Conservation (phyloP, 2,329 filamentous ascomycete genomes). For the Nothophaeocryptopus gaeumannii region DNA sequence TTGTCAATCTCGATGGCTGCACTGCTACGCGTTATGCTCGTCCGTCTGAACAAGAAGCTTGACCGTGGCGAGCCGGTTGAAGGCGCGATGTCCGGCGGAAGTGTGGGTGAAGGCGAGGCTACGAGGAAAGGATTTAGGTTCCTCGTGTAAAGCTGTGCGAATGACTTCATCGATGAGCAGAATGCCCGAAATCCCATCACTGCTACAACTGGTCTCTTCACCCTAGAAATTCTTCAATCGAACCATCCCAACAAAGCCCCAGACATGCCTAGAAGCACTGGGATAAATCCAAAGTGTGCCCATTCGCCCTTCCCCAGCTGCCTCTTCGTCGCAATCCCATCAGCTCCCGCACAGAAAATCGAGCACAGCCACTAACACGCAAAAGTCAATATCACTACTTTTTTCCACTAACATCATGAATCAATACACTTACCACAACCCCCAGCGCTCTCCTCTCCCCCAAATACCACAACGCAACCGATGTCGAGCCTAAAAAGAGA, state of each 20-base stretch:
- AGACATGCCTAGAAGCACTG: constrained; percentile 2
- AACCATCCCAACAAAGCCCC: constrained; percentile 14
- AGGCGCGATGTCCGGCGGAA: constrained; percentile 50
- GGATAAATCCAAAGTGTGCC: constrained; percentile 10
- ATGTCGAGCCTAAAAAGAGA: constrained; percentile 8
- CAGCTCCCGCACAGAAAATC: neutral
- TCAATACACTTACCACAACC: neutral
- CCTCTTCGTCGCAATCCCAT: constrained; percentile 7
- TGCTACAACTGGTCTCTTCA: too few relatives aligned
- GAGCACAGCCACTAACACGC: too few relatives aligned
- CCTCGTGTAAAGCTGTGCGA: constrained; percentile 35
- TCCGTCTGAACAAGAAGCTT: constrained; percentile 66
- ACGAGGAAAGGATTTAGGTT: constrained; percentile 63
- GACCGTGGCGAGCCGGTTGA: constrained; percentile 59
- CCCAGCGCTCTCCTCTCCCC: constrained; percentile 3
- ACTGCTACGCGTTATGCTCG: constrained; percentile 61
- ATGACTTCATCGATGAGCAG: neutral
- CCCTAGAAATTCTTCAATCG: constrained; percentile 1
- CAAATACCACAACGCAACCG: constrained; percentile 3
- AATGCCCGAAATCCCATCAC: neutral
- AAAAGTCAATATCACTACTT: neutral
- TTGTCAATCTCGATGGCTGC: constrained; percentile 64
- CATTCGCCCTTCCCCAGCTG: constrained; percentile 9
- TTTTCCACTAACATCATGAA: constrained; percentile 3
- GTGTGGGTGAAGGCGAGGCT: constrained; percentile 52